Conservation (phyloP, 2,329 filamentous ascomycete genomes). For the Fusarium sp. region DNA sequence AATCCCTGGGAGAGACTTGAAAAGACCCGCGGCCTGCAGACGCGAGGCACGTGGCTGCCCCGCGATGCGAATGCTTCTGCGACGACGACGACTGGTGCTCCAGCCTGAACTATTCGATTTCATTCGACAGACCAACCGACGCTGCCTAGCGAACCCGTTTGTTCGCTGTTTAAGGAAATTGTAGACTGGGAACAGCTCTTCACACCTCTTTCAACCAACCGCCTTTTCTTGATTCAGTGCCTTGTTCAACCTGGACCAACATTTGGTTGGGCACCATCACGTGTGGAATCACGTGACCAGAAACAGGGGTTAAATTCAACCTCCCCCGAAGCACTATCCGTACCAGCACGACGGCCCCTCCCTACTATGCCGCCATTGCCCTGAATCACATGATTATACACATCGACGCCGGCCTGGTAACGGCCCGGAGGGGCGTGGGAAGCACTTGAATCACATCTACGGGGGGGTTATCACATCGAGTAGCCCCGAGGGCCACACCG, state of each 20-base stretch:
- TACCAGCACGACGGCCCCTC: constrained; percentile 19
- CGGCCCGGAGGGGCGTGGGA: constrained; percentile 40
- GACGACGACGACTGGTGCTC: constrained; percentile 11
- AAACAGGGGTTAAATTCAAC: constrained; percentile 36
- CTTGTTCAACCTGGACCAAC: not conserved
- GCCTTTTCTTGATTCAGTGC: not conserved
- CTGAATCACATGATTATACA: constrained; percentile 43
- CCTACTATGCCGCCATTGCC: constrained; percentile 32
- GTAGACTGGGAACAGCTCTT: not conserved
- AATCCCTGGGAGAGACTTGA: constrained; percentile 80
- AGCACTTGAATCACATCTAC: constrained; percentile 44
- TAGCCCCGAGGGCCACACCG: constrained; percentile 25
- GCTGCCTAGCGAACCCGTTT: no score
- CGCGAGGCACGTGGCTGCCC: constrained; percentile 63
- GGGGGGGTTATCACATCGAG: constrained; percentile 49
- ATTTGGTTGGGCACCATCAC: constrained; percentile 15
- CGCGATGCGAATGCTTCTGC: constrained; percentile 18
- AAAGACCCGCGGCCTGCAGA: constrained; percentile 59
- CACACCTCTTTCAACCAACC: not conserved
- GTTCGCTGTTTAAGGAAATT: no score
- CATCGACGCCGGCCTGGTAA: constrained; percentile 24
- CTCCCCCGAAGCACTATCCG: constrained; percentile 26
- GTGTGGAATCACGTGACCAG: constrained; percentile 38
- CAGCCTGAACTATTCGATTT: constrained; percentile 30
- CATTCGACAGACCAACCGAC: not conserved